phyloP scores from a whole-genome alignment of 2,329 filamentous ascomycete genomes.

The Microdochium trichocladiopsis region DNA sequence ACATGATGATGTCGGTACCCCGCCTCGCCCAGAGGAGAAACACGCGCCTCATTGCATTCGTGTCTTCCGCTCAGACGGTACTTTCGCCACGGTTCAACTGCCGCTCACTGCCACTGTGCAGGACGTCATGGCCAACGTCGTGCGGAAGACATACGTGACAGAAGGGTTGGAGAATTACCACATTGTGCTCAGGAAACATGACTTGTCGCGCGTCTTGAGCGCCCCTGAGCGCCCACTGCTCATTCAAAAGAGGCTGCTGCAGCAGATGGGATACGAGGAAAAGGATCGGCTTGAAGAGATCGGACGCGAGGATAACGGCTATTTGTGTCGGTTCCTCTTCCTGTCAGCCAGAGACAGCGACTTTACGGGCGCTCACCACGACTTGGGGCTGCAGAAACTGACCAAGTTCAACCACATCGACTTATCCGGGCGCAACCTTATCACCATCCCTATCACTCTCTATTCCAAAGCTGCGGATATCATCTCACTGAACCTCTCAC shows the following conservation, averaged over 20 bases:
- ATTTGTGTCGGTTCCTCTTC: slow-evolving; percentile 93
- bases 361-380: slow-evolving; percentile 65
- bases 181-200: slow-evolving; percentile 90
- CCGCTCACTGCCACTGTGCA: slow-evolving; percentile 75
- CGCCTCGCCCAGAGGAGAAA: slow-evolving; percentile 68
- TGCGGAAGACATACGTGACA: slow-evolving; percentile 89
- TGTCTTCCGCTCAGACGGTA: slow-evolving; percentile 88
- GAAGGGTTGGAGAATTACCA: slow-evolving; percentile 92
- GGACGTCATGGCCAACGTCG: slow-evolving; percentile 83
- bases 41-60: slow-evolving; percentile 81
- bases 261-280: slow-evolving; percentile 86
- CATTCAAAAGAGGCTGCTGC: slow-evolving; percentile 84
- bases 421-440: slow-evolving; percentile 78
- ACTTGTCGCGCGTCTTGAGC: slow-evolving; percentile 74
- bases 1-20: slow-evolving; percentile 59
- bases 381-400: slow-evolving; percentile 73
- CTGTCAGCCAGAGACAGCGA: slow-evolving; percentile 83
- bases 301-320: slow-evolving; percentile 94
- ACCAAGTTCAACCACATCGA: slow-evolving; percentile 95
- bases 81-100: slow-evolving; percentile 87
- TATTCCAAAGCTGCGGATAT: slow-evolving; percentile 91
- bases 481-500: slow-evolving; percentile 86
- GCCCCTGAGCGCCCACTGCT: slow-evolving; percentile 75
- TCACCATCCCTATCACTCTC: slow-evolving; percentile 89
- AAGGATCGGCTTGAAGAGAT: slow-evolving; percentile 86